Conservation (phyloP, 352 stramenopile species). For the Phytophthora kernoviae region DNA sequence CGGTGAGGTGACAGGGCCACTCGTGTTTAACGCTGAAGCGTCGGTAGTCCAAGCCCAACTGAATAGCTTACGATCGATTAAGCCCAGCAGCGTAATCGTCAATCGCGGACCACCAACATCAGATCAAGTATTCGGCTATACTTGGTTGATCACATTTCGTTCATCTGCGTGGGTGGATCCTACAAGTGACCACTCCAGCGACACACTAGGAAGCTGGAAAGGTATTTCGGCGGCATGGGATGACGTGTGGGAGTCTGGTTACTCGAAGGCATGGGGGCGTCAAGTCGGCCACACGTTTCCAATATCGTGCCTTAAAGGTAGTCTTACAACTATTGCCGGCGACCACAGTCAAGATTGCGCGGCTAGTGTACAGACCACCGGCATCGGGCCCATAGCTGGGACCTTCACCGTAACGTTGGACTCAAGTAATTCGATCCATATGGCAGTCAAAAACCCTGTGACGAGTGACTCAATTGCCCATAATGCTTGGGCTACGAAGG, state of each 20-base stretch:
- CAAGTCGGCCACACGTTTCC: constrained; percentile 92
- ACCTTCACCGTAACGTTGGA: constrained; percentile 92
- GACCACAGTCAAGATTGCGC: constrained; percentile 62
- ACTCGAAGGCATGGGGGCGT: constrained; percentile 96
- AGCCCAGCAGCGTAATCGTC: constrained; percentile 91
- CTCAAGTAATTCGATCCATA: constrained; percentile 63
- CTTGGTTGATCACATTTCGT: constrained; percentile 93
- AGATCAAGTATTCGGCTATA: constrained; percentile 87
- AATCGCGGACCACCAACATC: constrained; percentile 51
- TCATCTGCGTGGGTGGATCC: constrained; percentile 94
- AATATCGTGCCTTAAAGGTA: constrained; percentile 65
- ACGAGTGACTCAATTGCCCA: constrained; percentile 89
- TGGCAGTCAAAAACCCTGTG: constrained; percentile 63
- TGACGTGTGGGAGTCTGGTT: constrained; percentile 93
- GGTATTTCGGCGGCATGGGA: constrained; percentile 73
- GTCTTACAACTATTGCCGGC: constrained; percentile 63
- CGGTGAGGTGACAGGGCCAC: constrained; percentile 92
- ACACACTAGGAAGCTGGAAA: constrained; percentile 93
- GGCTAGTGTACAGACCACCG: constrained; percentile 24
- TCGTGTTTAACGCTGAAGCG: constrained; percentile 85
- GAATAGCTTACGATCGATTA: constrained; percentile 93
- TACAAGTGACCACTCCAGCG: constrained; percentile 84
- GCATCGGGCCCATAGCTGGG: constrained; percentile 90
- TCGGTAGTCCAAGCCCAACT: constrained; percentile 88
- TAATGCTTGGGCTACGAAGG: constrained; percentile 91